Base-by-base conservation (phyloP, 176 grass and related monocot species). In the Hordeum marinum region DNA sequence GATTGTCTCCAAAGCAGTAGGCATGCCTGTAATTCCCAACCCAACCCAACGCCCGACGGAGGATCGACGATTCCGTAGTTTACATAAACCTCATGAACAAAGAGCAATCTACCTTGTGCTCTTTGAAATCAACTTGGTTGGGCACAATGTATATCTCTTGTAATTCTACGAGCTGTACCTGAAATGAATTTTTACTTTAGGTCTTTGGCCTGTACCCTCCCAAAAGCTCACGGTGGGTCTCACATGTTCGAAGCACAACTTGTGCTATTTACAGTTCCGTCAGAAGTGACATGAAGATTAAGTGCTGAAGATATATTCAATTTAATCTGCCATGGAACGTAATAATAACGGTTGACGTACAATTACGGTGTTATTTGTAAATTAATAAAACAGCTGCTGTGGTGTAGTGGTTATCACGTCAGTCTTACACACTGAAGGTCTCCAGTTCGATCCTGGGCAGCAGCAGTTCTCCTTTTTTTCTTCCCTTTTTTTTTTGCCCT, bases 341-440 rank as follows among this genome's bases (percentile, higher is more conserved):
- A 55, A 1, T 21, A 55, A 55, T 55, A 55, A 55, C 0, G 2
- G 0, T 21, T 8, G 0, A 17, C 5, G 50, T 54, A 54, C 50
- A 54, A 20, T 18, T 54, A 54, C 6, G 17, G 2, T 54, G 17
- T 20, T 3, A 54, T 8, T 54, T 54, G 0, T 1, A 11, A 14
- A 3, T 7, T 1, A 0, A 4, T 0, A 6, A 34, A 1, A 17
- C 1, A 21, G 90, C 89, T 96, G 89, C 89, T 91, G 94, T 94
- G 91, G 91, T 96, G 91, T 96, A 91, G 94, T 93, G 93, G 90
- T 95, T 97, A 97, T 97, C 92, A 94, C 92, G 92, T 97, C 90
- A 92, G 95, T 92, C 86, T 97, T 97, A 94, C 94, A 97, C 92
- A 94, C 88, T 91, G 92, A 97, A 97, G 88, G 95, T 92, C 94